These are phyloP conservation scores for Pythium coloratum DNA, from an alignment of 352 stramenopile genomes.

Conservation along the genomic window DNA sequence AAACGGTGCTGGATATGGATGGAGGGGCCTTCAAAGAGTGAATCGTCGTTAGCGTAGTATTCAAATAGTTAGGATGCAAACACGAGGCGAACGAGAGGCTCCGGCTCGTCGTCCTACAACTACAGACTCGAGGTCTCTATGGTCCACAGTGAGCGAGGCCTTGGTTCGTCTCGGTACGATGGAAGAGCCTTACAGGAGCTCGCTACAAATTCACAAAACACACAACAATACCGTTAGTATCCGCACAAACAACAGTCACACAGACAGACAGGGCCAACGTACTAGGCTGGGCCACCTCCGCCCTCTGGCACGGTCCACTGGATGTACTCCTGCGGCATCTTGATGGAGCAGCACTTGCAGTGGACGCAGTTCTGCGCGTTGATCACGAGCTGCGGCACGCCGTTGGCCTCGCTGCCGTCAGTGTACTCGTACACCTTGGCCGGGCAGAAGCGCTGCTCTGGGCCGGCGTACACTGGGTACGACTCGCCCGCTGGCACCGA, in stretches of 20 bases:
- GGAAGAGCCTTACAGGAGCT: conserved; percentile 59
- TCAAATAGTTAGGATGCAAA: conserved; percentile 16
- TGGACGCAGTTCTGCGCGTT: conserved; percentile 99
- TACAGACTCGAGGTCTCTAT: not conserved
- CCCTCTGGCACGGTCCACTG: conserved; percentile 99
- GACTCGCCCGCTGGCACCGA: conserved; percentile 88
- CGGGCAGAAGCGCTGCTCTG: conserved; percentile 98
- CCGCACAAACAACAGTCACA: not conserved
- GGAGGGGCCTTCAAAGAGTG: not conserved
- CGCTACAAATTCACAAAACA: conserved; percentile 40
- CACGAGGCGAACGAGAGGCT: no score
- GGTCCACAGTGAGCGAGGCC: not conserved
- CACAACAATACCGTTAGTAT: conserved; percentile 30
- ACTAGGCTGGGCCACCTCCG: conserved; percentile 97
- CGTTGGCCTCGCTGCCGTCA: conserved; percentile 87
- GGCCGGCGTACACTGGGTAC: conserved; percentile 93
- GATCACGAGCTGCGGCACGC: conserved; percentile 94
- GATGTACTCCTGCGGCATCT: conserved; percentile 99
- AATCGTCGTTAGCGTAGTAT: not conserved
- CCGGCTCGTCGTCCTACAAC: not conserved
- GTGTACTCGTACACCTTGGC: conserved; percentile 99
- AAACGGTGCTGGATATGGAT: no score
- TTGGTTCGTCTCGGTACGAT: not conserved
- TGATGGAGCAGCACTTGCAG: conserved; percentile 99
- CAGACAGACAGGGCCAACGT: conserved; percentile 72